Evolutionary conservation across 148 eudicot species (phyloP).

Genomic region (Vaccinium vitisidaea): DNA sequence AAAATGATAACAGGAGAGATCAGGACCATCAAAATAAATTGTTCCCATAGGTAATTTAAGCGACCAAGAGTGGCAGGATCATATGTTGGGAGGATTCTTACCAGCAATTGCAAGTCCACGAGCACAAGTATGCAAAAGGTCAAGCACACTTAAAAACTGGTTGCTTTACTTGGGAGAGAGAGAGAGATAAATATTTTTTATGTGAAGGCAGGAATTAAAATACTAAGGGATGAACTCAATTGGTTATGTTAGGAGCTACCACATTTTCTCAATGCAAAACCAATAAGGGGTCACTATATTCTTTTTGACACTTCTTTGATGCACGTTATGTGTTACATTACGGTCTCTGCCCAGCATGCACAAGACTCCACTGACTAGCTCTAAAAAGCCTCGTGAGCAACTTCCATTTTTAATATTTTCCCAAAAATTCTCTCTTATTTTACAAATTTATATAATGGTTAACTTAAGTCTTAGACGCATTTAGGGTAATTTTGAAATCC

Average conservation of each 20-base stretch:
- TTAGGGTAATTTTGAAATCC: background rate
- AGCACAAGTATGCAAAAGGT: background rate
- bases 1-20: background rate
- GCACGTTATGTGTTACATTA: background rate
- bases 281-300: background rate
- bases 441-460: no score
- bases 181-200: background rate
- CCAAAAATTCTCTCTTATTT: background rate
- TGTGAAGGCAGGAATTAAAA: background rate
- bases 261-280: background rate
- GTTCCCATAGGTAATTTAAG: background rate
- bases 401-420: background rate
- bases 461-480: background rate
- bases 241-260: background rate
- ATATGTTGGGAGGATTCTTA: background rate
- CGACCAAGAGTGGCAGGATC: background rate
- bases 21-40: background rate
- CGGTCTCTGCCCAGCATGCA: background rate
- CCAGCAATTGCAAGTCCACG: background rate
- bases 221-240: background rate
- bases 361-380: background rate
- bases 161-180: background rate
- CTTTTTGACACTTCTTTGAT: background rate
- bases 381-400: background rate
- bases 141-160: background rate